phyloP scores from a whole-genome alignment of 2,329 filamentous ascomycete genomes.

The Hymenoscyphus infarciens region DNA sequence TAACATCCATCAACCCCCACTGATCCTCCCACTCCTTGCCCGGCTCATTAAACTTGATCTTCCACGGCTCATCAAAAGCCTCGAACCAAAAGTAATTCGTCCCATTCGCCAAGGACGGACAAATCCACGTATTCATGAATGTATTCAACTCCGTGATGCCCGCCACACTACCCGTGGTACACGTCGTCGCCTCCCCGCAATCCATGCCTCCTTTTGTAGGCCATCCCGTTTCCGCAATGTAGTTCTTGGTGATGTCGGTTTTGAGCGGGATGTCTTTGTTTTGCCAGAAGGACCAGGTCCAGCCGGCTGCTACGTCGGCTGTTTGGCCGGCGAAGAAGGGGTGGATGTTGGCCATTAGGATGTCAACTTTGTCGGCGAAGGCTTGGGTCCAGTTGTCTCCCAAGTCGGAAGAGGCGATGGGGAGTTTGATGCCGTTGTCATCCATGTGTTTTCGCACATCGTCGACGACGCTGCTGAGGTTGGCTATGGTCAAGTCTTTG shows the following conservation, averaged over 20 bases:
- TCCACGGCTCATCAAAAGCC: conserved; percentile 97
- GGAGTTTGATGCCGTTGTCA: conserved; percentile 59
- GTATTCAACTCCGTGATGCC: conserved; percentile 76
- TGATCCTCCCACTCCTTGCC: conserved; percentile 86
- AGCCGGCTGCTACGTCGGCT: conserved; percentile 64
- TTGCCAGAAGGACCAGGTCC: conserved; percentile 84
- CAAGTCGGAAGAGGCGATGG: conserved; percentile 82
- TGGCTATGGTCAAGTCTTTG: conserved; percentile 63
- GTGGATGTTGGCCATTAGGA: conserved; percentile 95
- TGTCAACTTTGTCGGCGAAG: conserved; percentile 70
- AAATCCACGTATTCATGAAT: conserved; percentile 87
- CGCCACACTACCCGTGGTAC: conserved; percentile 67
- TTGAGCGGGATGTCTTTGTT: conserved; percentile 62
- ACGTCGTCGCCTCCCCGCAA: conserved; percentile 60
- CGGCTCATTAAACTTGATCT: conserved; percentile 65
- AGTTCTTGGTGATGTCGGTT: conserved; percentile 59
- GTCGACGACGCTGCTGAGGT: conserved; percentile 61
- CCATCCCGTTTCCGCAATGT: conserved; percentile 93
- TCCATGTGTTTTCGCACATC: conserved; percentile 72
- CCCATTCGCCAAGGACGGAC: conserved; percentile 71
- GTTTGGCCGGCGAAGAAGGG: conserved; percentile 86
- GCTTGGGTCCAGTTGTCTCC: conserved; percentile 78
- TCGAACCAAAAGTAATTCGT: conserved; percentile 98
- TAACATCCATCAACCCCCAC: conserved; percentile 86
- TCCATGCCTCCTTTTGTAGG: conserved; percentile 76